phyloP scores from a whole-genome alignment of 1,284 basidiomycete species.

The Microbotryum saponariae region DNA sequence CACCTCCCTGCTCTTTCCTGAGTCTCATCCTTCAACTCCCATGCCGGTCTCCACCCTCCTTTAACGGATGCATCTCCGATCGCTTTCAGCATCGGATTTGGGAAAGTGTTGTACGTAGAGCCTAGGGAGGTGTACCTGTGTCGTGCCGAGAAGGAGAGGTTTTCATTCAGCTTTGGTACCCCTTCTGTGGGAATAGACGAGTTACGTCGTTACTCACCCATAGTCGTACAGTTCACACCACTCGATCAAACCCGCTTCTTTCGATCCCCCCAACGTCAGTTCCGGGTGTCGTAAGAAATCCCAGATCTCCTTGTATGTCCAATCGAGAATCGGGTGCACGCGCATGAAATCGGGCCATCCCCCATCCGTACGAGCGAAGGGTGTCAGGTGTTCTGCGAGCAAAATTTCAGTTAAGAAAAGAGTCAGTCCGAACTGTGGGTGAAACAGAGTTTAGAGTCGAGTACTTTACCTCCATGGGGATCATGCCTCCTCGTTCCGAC shows the following conservation, averaged over 20 bases:
- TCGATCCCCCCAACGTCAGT: slow-evolving; percentile 48
- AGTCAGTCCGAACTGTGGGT: background rate
- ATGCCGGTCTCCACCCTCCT: slow-evolving; percentile 57
- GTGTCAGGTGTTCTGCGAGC: slow-evolving; percentile 47
- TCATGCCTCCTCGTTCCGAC: slow-evolving; percentile 82
- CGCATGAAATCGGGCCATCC: slow-evolving; percentile 86
- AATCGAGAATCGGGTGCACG: slow-evolving; percentile 92
- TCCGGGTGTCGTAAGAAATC: slow-evolving; percentile 65
- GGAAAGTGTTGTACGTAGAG: slow-evolving; percentile 87
- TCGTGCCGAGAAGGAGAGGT: too few species aligned
- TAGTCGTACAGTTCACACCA: slow-evolving; percentile 87
- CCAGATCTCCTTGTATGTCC: slow-evolving; percentile 88
- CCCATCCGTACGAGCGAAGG: slow-evolving; percentile 69
- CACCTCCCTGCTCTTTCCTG: slow-evolving; percentile 58
- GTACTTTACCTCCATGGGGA: slow-evolving; percentile 76
- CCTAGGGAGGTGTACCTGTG: slow-evolving; percentile 88
- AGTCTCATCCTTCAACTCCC: slow-evolving; percentile 64
- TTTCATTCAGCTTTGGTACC: slow-evolving; percentile 6
- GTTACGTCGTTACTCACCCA: slow-evolving; percentile 54
- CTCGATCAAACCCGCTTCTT: slow-evolving; percentile 33
- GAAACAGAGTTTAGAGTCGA: background rate
- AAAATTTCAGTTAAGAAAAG: too few species aligned
- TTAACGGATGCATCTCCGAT: slow-evolving; percentile 8
- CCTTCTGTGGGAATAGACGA: background rate
- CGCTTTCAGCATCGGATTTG: slow-evolving; percentile 69